phyloP scores from a whole-genome alignment of 495 filamentous ascomycete species.

The Tuber indicum region DNA sequence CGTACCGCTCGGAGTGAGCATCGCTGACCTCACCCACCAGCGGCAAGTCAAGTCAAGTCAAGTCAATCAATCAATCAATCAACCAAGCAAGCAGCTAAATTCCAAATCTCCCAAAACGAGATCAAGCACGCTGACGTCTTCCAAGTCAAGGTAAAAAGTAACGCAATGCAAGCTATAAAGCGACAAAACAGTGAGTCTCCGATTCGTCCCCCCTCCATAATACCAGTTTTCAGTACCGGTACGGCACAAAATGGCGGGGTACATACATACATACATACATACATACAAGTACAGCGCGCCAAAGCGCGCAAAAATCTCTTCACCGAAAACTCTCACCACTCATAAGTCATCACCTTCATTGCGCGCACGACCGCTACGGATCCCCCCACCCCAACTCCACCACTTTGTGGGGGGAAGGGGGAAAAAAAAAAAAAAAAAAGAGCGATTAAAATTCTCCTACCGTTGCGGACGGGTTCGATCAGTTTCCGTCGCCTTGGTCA shows the following conservation, averaged over 20 bases:
- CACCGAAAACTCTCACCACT: not conserved
- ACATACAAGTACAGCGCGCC: no score
- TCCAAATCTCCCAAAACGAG: not conserved
- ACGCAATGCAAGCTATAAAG: not conserved
- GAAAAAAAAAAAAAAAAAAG: no score
- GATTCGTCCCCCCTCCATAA: not conserved
- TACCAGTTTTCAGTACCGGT: no score
- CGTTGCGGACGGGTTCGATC: not conserved
- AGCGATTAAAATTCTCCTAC: slow-evolving; percentile 6
- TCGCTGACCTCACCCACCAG: not conserved
- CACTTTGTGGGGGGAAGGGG: no score
- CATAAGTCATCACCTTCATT: not conserved
- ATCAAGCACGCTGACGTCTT: not conserved
- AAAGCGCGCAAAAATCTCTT: not conserved
- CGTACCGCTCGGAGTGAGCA: not conserved
- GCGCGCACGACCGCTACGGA: no score
- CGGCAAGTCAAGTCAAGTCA: not conserved
- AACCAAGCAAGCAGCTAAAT: not conserved
- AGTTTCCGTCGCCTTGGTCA: not conserved
- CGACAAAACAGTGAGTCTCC: not conserved
- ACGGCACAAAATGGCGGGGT: not conserved
- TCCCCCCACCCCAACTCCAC: no score
- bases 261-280: no score
- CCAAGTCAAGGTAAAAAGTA: not conserved
- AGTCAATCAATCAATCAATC: not conserved